Percentiles rank a stretch among this genome's conserved stretches.
phyloP scores from a whole-genome alignment of 192 early-diverging fungal genomes.

The Phycomyces nitens region DNA sequence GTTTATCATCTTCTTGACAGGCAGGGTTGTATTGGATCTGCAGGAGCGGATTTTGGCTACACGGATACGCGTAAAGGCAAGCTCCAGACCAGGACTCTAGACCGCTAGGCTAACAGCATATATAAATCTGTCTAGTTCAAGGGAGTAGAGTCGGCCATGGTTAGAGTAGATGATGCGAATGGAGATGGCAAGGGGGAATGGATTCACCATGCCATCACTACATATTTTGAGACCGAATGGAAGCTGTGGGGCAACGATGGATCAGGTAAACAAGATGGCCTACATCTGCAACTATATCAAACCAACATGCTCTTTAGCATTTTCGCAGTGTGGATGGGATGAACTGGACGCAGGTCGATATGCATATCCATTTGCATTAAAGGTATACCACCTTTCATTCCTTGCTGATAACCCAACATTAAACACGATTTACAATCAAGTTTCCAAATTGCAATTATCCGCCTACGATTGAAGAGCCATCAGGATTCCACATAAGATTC shows the following conservation, averaged over 20 bases:
- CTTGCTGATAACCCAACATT: too few relatives aligned
- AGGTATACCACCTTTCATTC: constrained; percentile 21
- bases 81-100: neutral
- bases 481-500: constrained; percentile 28
- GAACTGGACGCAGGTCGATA: constrained; percentile 34
- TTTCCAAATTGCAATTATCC: constrained; percentile 43
- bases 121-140: constrained; percentile 23
- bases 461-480: constrained; percentile 37
- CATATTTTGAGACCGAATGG: constrained; percentile 32
- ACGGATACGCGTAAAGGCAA: constrained; percentile 36
- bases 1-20: constrained; percentile 12
- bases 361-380: constrained; percentile 38
- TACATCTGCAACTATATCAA: neutral
- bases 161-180: constrained; percentile 25
- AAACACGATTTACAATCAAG: constrained; percentile 1
- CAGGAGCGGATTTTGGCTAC: constrained; percentile 31
- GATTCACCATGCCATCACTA: constrained; percentile 34
- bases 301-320: constrained; percentile 14
- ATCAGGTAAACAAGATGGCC: constrained; percentile 18
- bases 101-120: too few relatives aligned
- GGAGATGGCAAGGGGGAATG: constrained; percentile 26
- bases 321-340: constrained; percentile 35
- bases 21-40: constrained; percentile 25
- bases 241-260: constrained; percentile 33
- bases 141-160: constrained; percentile 34